These are phyloP conservation scores for Syzygium oleosum DNA, from an alignment of 345 rosid genomes.

Conservation along the genomic window DNA sequence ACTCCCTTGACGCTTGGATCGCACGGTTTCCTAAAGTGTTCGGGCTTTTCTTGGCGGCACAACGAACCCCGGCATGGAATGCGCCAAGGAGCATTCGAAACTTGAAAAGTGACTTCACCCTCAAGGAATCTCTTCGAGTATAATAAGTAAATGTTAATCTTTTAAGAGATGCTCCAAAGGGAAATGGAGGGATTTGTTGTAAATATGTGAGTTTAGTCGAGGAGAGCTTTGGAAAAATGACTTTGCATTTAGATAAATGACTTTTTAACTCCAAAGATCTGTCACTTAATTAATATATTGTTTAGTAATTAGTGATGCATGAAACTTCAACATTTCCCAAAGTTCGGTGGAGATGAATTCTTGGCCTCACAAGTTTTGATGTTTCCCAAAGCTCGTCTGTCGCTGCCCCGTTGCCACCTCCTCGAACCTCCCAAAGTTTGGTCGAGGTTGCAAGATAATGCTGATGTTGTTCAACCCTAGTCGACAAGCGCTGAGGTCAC, in stretches of 20 bases:
- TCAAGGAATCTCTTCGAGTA: background rate
- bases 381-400: background rate
- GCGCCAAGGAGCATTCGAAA: background rate
- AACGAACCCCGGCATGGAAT: too few relatives aligned
- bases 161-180: background rate
- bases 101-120: background rate
- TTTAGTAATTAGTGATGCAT: background rate
- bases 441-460: background rate
- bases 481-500: background rate
- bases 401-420: background rate
- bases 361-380: background rate
- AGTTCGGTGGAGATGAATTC: background rate
- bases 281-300: background rate
- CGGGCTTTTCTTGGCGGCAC: too few relatives aligned
- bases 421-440: background rate
- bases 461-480: background rate
- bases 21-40: too few relatives aligned
- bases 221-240: background rate
- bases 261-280: background rate
- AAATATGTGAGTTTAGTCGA: too few relatives aligned
- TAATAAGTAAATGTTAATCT: background rate
- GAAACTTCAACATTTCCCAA: background rate
- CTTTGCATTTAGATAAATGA: background rate
- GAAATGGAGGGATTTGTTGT: fast-evolving
- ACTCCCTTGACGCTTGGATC: too few relatives aligned